Conservation (phyloP, 495 filamentous ascomycete genomes). For the Penicillium coprophilum region DNA sequence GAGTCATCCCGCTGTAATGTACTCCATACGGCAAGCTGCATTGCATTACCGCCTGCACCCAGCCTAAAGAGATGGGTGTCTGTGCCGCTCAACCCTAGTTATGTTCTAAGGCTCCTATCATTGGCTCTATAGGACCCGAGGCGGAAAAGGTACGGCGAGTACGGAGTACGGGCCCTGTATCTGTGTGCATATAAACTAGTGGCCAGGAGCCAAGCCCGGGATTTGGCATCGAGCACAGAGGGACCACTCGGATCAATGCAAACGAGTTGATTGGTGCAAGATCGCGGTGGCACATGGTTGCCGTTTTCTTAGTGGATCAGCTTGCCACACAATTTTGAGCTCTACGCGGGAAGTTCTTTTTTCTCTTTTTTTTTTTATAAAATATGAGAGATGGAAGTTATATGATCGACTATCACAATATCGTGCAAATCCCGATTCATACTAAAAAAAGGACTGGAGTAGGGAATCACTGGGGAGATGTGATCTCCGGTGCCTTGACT, state of each 20-base stretch:
- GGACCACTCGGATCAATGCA: constrained; percentile 1
- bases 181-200: neutral
- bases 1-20: constrained; percentile 19
- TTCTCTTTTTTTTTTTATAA: no score
- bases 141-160: neutral
- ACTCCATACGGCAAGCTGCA: constrained; percentile 28
- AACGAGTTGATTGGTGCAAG: constrained; percentile 6
- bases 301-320: constrained; percentile 6
- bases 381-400: neutral
- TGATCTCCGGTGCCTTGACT: constrained; percentile 13
- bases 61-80: constrained; percentile 20
- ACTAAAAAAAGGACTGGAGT: neutral
- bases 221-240: constrained; percentile 5
- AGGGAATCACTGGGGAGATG: neutral
- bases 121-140: constrained; percentile 3
- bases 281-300: constrained; percentile 23
- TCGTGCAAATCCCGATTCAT: constrained; percentile 1
- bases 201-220: constrained; percentile 9
- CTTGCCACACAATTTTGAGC: neutral
- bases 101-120: neutral
- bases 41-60: constrained; percentile 29
- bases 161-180: neutral
- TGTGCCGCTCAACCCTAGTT: constrained; percentile 1
- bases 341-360: neutral
- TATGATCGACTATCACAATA: neutral